These are phyloP conservation scores for Kalaharituber pfeilii DNA, from an alignment of 2,329 filamentous ascomycete species.

Conservation along the genomic window DNA sequence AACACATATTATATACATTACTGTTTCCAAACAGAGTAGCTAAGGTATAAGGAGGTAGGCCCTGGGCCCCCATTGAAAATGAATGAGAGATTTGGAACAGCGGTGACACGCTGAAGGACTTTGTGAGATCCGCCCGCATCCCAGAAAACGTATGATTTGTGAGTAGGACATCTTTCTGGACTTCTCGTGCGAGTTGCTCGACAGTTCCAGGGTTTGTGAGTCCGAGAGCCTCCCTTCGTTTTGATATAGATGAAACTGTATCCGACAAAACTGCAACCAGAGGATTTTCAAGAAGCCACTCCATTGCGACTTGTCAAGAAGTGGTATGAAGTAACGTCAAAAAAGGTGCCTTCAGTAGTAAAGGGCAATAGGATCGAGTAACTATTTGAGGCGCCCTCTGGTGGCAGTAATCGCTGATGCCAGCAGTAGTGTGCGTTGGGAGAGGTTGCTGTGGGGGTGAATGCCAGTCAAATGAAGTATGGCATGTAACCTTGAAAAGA, in stretches of 20 bases:
- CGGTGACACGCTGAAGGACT: constrained; percentile 82
- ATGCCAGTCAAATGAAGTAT: too few species aligned
- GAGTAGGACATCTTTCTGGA: constrained; percentile 88
- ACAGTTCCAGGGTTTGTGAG: constrained; percentile 83
- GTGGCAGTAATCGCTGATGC: too few species aligned
- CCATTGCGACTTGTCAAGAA: constrained; percentile 8
- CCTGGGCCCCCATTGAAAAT: constrained; percentile 79
- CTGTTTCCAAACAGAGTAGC: constrained; percentile 79
- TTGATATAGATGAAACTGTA: not conserved
- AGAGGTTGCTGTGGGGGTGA: too few species aligned
- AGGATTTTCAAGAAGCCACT: constrained; percentile 6
- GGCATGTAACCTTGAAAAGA: too few species aligned
- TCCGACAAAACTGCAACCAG: not conserved
- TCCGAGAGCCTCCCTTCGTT: constrained; percentile 66
- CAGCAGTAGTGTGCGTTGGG: too few species aligned
- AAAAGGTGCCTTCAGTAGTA: too few species aligned
- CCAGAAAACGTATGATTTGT: constrained; percentile 96
- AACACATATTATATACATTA: not conserved
- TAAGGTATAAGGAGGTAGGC: constrained; percentile 86
- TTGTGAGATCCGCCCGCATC: constrained; percentile 87
- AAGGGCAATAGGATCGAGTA: too few species aligned
- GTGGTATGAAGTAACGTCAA: not conserved
- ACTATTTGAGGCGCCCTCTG: too few species aligned
- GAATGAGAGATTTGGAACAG: constrained; percentile 96
- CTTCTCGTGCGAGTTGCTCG: constrained; percentile 76